Evolutionary conservation across 140 eudicot genomes (phyloP), one percentile per base, ranked within the genome.

Genomic region (Flaveria floridana): DNA sequence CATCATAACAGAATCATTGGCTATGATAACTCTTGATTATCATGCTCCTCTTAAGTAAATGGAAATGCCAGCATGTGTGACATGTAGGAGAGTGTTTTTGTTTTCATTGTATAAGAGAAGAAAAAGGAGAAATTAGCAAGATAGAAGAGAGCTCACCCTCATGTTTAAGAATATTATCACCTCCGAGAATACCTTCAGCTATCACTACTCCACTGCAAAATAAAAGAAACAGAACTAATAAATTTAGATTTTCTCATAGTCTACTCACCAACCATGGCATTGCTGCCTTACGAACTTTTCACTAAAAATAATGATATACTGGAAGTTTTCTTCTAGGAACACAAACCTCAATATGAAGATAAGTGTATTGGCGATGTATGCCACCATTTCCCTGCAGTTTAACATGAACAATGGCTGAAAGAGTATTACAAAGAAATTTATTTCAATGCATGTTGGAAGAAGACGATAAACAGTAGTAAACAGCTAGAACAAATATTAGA

Each of bases 311-410:
- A 5, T 68, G 67, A 56, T 6, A 39, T 48, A 58, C 68, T 12
- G 4, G 34, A 75, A 26, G 59, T 53, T 64, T 58, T 28, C 4
- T 44, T 51, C 21, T 65, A 68, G 23, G 41, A 68, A 69, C 1
- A 34, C 81, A 82, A 85, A 90, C 99, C 99, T 90, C 67, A 90
- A 67, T 80, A 94, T 94, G 80, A 94, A 94, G 76, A 94, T 88
- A 41, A 94, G 87, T 15, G 99, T 94, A 74, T 94, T 94, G 64
- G 99, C 99, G 74, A 94, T 94, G 79, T 94, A 94, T 9, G 96
- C 81, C 74, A 94, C 90, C 97, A 94, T 94, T 84, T 88, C 99
- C 99, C 99, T 94, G 95, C 71, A 88, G 77, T 79, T 64, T 65
- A 73, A 71, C 37, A 56, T 8, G 34, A 70, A 28, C 64, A 73